Evolutionary conservation across 2,329 filamentous ascomycete species (phyloP), one percentile per base, ranked within the genome.

Genomic region (Diaporthe caulivora): DNA sequence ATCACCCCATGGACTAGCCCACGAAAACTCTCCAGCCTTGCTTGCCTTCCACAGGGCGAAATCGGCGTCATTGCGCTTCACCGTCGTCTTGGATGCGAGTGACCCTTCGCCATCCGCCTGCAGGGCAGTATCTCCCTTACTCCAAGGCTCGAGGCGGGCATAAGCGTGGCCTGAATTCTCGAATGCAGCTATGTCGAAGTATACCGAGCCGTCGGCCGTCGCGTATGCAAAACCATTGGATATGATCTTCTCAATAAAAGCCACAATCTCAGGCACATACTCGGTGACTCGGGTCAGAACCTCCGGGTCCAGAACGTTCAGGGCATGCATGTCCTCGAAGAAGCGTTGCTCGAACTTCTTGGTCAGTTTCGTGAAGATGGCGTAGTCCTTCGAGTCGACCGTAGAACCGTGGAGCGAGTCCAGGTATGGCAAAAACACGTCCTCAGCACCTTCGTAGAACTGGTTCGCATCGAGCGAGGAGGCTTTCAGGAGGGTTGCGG

Each of bases 11-110:
- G 92, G 91, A 78, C 93, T 97, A 7, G 91, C 87, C 96, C 96
- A 98, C 77, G 91, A 93, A 0, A 96, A 96, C 86, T 98, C 96
- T 55, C 96, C 96, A 18, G 94, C 91, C 84, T 97, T 98, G 1
- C 93, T 95, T 70, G 92, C 92, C 82, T 98, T 98, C 95, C 95
- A 98, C 1, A 98, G 86, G 0, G 95, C 95, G 83, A 98, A 98
- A 79, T 98, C 95, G 9, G 93, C 92, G 1, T 92, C 87, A 31
- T 91, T 92, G 70, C 92, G 91, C 86, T 98, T 98, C 77, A 86
- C 88, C 13, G 86, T 87, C 0, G 88, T 79, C 73, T 86, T 87
- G 79, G 90, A 91, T 0, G 89, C 90, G 57, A 98, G 82, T 0
- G 95, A 93, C 0, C 96, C 96, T 81, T 98, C 97, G 13, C 96